These are phyloP conservation scores for Aspergillus coremiiformis DNA, from an alignment of 495 filamentous ascomycete genomes.

Conservation along the genomic window DNA sequence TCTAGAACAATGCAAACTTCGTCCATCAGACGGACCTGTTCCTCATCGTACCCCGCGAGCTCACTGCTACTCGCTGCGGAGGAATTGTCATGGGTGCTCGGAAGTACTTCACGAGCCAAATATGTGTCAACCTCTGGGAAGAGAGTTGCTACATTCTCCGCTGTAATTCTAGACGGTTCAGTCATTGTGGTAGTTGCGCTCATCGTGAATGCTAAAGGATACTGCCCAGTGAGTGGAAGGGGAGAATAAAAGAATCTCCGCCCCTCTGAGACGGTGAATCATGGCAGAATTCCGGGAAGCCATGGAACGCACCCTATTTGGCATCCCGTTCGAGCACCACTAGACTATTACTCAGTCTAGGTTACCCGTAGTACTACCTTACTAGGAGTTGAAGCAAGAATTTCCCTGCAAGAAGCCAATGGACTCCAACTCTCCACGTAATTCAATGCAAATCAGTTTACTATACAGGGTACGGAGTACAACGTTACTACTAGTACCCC, in stretches of 20 bases:
- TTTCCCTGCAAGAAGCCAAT: not conserved
- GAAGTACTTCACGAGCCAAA: slow-evolving; percentile 57
- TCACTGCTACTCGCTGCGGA: slow-evolving; percentile 37
- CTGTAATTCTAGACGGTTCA: slow-evolving; percentile 52
- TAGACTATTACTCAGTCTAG: too few relatives aligned
- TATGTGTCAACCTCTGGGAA: slow-evolving; percentile 96
- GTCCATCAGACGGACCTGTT: slow-evolving; percentile 97
- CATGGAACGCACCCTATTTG: not conserved
- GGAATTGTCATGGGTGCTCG: slow-evolving; percentile 22
- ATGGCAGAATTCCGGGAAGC: not conserved
- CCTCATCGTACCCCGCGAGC: slow-evolving; percentile 84
- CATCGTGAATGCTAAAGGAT: slow-evolving; percentile 28
- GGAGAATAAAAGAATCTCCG: not conserved
- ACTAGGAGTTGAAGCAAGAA: not conserved
- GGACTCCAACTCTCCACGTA: not conserved
- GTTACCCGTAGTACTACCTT: not conserved
- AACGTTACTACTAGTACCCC: not conserved
- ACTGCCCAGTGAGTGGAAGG: too few relatives aligned
- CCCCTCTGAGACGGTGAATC: slow-evolving; percentile 2
- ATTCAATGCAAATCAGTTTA: not conserved
- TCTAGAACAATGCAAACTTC: slow-evolving; percentile 98
- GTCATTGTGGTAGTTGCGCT: slow-evolving; percentile 43
- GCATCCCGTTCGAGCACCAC: too few relatives aligned
- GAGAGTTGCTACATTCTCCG: slow-evolving; percentile 75
- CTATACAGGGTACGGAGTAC: not conserved